Evolutionary conservation across 2,329 filamentous ascomycete genomes (phyloP).

Genomic region (Piedraia hortae): DNA sequence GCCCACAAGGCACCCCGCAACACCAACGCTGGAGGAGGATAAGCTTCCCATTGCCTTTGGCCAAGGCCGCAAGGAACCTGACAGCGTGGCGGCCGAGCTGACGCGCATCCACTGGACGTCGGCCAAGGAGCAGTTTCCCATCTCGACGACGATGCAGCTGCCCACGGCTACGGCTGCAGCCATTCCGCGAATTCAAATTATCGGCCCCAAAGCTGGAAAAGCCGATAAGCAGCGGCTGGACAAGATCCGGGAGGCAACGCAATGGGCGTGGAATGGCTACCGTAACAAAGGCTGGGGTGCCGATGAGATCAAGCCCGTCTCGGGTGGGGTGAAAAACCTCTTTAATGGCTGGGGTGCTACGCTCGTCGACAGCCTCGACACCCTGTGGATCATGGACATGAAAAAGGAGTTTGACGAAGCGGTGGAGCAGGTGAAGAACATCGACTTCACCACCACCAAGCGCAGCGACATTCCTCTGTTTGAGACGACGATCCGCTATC

Average conservation of each 20-base stretch:
- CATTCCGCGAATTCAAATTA: constrained; percentile 52
- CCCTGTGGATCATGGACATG: constrained; percentile 65
- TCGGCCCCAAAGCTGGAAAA: constrained; percentile 30
- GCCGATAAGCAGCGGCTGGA: constrained; percentile 33
- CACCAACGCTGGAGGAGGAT: constrained; percentile 1
- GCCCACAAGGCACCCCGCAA: constrained; percentile 1
- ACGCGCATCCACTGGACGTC: constrained; percentile 37
- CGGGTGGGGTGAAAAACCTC: constrained; percentile 40
- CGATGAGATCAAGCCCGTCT: constrained; percentile 58
- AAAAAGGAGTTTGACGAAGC: constrained; percentile 57
- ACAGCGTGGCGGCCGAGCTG: not conserved
- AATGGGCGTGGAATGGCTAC: constrained; percentile 61
- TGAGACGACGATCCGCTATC: constrained; percentile 72
- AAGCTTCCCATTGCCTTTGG: constrained; percentile 1
- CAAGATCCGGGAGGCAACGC: constrained; percentile 44
- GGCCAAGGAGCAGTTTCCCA: constrained; percentile 38
- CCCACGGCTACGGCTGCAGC: constrained; percentile 41
- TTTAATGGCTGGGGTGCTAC: constrained; percentile 87
- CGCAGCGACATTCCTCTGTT: constrained; percentile 58
- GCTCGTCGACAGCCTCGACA: constrained; percentile 56
- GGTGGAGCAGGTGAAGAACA: constrained; percentile 36
- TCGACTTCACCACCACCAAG: constrained; percentile 42
- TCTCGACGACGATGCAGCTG: constrained; percentile 47
- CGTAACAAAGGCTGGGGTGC: constrained; percentile 54
- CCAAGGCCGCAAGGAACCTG: constrained; percentile 2